Evolutionary conservation across 2,329 filamentous ascomycete species (phyloP).

Genomic region (Rhytidhysteron rufulum): DNA sequence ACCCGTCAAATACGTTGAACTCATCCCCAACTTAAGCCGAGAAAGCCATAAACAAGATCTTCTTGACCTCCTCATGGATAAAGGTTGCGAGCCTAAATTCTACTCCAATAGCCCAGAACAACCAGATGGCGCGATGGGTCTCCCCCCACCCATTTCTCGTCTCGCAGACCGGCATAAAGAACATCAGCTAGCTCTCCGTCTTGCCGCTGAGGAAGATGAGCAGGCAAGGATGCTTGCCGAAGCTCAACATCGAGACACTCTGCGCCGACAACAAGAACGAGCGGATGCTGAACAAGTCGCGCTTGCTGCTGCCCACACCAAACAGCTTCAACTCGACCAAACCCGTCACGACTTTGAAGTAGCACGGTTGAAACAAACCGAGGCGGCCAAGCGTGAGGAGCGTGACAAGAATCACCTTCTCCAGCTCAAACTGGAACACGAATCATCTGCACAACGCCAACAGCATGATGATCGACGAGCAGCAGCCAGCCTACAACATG

Average conservation of each 20-base stretch:
- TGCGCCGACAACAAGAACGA: constrained; percentile 24
- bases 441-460: constrained; percentile 16
- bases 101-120: constrained; percentile 35
- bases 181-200: constrained; percentile 23
- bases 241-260: constrained; percentile 20
- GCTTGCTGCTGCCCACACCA: constrained; percentile 15
- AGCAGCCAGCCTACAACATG: constrained; percentile 11
- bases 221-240: constrained; percentile 26
- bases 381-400: constrained; percentile 27
- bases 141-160: constrained; percentile 21
- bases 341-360: constrained; percentile 30
- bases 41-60: constrained; percentile 15
- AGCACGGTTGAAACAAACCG: constrained; percentile 24
- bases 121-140: constrained; percentile 32
- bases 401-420: constrained; percentile 27
- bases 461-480: constrained; percentile 21
- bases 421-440: constrained; percentile 25
- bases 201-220: constrained; percentile 24
- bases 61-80: constrained; percentile 28
- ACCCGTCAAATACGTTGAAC: constrained; percentile 58
- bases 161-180: constrained; percentile 30
- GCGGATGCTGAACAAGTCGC: constrained; percentile 22
- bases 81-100: constrained; percentile 28
- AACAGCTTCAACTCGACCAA: constrained; percentile 21
- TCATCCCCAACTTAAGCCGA: constrained; percentile 18